Base-by-base conservation (phyloP, 2,329 filamentous ascomycete species). In the Claviceps citrina region DNA sequence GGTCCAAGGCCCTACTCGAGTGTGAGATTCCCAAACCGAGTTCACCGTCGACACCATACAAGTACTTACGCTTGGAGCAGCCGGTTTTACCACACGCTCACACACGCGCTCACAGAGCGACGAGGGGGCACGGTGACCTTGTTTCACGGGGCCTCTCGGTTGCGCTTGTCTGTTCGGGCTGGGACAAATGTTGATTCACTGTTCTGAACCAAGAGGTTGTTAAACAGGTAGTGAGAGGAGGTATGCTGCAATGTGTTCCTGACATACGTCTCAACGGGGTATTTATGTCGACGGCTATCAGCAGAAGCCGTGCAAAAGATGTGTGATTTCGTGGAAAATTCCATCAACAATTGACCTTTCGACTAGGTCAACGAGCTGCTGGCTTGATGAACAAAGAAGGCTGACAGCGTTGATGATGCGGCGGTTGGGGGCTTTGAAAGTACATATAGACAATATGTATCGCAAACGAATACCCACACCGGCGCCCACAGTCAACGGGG, bases 381-480 rank as follows among this genome's bases (percentile, higher is more conserved):
- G 8, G 26, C 5, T 30, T 38, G 35, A 7, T 20, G 31, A 15
- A 7, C 13, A 28, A 18, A 36, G 27, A 43, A 34, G 36, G 36
- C 32, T 34, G 34, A 31, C 12, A 15, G 18, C 9, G n/a, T 26
- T 12, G 16, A 24, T 35, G 3, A 39, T n/a, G n/a, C n/a, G 18
- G 31, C 12, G 20, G 44, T 44, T 44, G 45, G 45, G 45, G 45
- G 44, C 45, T 42, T 38, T 39, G 16, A 43, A 37, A 31, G n/a
- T 44, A 47, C 44, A 44, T 47, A 44, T 43, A 44, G 40, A 37
- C 40, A 31, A 30, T 13, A 20, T 36, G 41, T 39, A 42, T 45
- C 37, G 19, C 15, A 39, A 31, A 25, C 36, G 8, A 26, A 31
- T 27, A 28, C 38, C 37, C 31, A 33, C 37, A 36, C 41, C 33